Conservation (phyloP, 2,329 filamentous ascomycete species). For the Epicoccum nigrum region DNA sequence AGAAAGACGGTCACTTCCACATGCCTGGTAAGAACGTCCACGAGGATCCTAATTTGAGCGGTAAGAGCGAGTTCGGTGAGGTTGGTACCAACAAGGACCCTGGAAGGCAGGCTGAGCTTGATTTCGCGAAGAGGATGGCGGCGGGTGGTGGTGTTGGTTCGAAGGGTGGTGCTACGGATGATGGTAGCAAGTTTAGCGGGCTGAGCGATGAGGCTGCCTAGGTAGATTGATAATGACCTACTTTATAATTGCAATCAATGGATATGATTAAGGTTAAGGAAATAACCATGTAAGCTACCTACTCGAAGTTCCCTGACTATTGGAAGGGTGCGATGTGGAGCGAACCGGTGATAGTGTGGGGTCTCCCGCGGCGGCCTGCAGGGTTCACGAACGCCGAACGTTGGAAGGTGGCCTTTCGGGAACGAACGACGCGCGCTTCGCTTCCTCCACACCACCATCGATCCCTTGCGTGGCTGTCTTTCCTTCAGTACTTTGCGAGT, state of each 20-base stretch:
- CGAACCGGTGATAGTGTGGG: conserved; percentile 9
- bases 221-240: not conserved
- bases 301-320: no score
- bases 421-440: conserved; percentile 11
- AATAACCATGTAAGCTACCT: no score
- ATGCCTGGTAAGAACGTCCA: conserved; percentile 60
- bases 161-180: conserved; percentile 24
- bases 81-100: conserved; percentile 64
- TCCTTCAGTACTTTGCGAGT: conserved; percentile 1
- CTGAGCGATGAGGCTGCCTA: conserved; percentile 16
- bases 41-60: conserved; percentile 47
- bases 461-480: conserved; percentile 15
- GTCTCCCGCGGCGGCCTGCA: conserved; percentile 10
- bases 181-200: conserved; percentile 32
- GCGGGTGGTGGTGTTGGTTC: conserved; percentile 37
- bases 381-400: conserved; percentile 15
- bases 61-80: conserved; percentile 43
- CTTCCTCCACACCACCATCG: conserved; percentile 15
- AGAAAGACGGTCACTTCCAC: conserved; percentile 43
- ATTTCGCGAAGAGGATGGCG: conserved; percentile 44
- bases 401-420: conserved; percentile 45
- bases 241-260: not conserved
- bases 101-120: conserved; percentile 54
- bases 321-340: no score
- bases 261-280: not conserved